These are phyloP conservation scores for Pseudogymnoascus sp. DNA, from an alignment of 2,329 filamentous ascomycete species.

Conservation along the genomic window DNA sequence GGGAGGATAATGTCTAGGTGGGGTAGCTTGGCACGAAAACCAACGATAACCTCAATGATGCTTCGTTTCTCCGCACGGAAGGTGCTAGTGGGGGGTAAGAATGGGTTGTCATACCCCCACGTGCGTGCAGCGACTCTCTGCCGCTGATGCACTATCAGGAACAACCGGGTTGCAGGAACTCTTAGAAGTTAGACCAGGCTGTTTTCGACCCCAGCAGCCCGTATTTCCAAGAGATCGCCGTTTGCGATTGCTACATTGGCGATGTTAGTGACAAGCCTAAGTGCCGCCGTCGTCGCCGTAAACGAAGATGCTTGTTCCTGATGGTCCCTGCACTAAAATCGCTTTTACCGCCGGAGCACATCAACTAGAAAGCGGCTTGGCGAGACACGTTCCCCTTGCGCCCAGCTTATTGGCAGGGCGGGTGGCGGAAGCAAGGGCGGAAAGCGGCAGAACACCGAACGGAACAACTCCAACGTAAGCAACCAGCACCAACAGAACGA, in stretches of 20 bases:
- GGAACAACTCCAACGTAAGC: not conserved
- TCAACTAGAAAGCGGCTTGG: not conserved
- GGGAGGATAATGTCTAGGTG: not conserved
- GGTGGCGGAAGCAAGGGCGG: not conserved
- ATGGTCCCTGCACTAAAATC: not conserved
- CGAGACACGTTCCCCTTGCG: not conserved
- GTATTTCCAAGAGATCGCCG: not conserved
- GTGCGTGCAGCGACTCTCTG: not conserved
- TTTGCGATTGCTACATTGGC: not conserved
- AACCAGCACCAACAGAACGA: not conserved
- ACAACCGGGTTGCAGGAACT: not conserved
- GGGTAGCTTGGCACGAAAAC: not conserved
- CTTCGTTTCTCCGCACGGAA: not conserved
- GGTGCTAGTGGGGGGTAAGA: not conserved
- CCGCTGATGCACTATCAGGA: not conserved
- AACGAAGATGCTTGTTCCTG: not conserved
- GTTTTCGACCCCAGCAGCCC: not conserved
- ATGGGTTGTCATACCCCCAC: not conserved
- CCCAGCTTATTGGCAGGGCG: conserved; percentile 5
- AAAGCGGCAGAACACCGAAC: not conserved
- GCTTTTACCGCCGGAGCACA: too few species aligned
- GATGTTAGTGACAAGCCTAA: not conserved
- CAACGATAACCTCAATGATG: not conserved
- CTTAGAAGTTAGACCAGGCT: not conserved
- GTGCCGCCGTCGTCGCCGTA: not conserved